These are phyloP conservation scores for Buddleja alternifolia DNA, from an alignment of 257 asterid species.

Conservation along the genomic window DNA sequence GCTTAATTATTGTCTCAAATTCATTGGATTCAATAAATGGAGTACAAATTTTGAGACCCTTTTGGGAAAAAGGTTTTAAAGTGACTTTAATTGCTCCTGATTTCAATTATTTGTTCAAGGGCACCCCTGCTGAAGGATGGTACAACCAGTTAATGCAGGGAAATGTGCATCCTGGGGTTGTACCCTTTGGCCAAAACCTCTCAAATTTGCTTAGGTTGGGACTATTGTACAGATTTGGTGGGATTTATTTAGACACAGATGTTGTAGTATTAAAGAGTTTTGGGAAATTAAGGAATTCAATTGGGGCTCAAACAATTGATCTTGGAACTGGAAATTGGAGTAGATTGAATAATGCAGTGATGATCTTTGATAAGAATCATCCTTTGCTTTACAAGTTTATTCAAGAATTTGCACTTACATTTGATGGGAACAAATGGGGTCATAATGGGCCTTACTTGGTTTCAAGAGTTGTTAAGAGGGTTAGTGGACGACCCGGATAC, in stretches of 20 bases:
- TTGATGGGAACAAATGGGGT: constrained; percentile 97
- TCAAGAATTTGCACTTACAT: constrained; percentile 87
- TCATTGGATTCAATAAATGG: constrained; percentile 80
- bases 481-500: constrained; percentile 58
- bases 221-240: constrained; percentile 80
- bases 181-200: constrained; percentile 85
- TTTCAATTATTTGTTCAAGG: constrained; percentile 58
- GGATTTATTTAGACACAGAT: constrained; percentile 87
- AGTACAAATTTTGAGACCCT: constrained; percentile 57
- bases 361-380: constrained; percentile 84
- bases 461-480: constrained; percentile 82
- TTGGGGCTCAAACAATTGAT: constrained; percentile 84
- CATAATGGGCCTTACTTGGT: constrained; percentile 95
- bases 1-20: constrained; percentile 67
- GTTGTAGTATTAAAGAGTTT: constrained; percentile 61
- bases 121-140: constrained; percentile 75
- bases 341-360: constrained; percentile 85
- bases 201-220: constrained; percentile 90
- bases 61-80: constrained; percentile 54
- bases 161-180: constrained; percentile 67
- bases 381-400: constrained; percentile 80
- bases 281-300: constrained; percentile 47
- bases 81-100: constrained; percentile 73
- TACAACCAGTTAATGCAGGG: constrained; percentile 62
- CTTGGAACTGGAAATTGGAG: constrained; percentile 70